Base-by-base conservation (phyloP, 1,284 basidiomycete genomes). In the Singerocomus inundabilis region DNA sequence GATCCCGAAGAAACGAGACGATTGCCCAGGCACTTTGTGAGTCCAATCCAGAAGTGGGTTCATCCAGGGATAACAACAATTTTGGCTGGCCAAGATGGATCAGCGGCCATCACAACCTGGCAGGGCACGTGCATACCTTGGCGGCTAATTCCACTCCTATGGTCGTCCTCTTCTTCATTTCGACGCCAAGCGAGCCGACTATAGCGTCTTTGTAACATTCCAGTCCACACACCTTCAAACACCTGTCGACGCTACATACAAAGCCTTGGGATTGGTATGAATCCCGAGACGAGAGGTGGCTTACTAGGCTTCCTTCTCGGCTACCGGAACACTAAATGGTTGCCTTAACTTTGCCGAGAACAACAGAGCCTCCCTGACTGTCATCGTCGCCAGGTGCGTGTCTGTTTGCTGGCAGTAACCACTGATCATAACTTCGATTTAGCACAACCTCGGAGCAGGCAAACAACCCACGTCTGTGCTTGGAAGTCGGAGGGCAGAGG, bases 21-120 rank as follows among this genome's bases (percentile, higher is more conserved):
- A 96, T 92, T 13, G 86, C 87, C 87, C 88, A 94, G 0, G 93
- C 91, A 43, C 84, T 88, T 64, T 94, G 91, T 3, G 90, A 92
- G 65, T 95, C 93, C 26, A 96, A 73, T 38, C 93, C 92, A 11
- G 88, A 91, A 0, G 88, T 91, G 1, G 84, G 84, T 62, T 93
- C 88, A 58, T 93, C 90, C 50, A 91, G 73, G 77, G 93, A 93
- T 24, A 94, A 76, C 0, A 94, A 74, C 4, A 92, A 73, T 60
- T 78, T 78, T 0, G 89, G 88, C 80, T 82, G 35, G 16, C 33
- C 12, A 31, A 71, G 1, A 9, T 10, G 2, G 21, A 21, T 21
- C 21, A 21, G 21, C 21, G 12, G n/a, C 25, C 5, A 15, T 9
- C 10, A 29, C 11, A 6, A 52, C 44, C 33, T 49, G 28, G 26